Percentiles rank a stretch among this genome's conserved stretches.
Evolutionary conservation across 2,329 filamentous ascomycete species (phyloP).

Genomic region (Zasmidium angulare): DNA sequence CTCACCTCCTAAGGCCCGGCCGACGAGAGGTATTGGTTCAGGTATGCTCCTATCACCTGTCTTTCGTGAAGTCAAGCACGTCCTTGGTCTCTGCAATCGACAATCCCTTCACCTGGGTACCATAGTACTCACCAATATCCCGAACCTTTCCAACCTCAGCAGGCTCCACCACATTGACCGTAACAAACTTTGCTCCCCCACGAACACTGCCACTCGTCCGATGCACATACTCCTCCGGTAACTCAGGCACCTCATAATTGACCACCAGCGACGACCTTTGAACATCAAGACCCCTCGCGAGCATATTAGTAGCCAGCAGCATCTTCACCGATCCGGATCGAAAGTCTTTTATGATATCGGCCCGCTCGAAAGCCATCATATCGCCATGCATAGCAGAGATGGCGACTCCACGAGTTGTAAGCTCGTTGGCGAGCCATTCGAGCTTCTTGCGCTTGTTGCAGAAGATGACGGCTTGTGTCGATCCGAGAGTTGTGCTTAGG

Average conservation of each 20-base stretch:
- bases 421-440: conserved; percentile 1
- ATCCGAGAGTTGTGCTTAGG: not conserved
- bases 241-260: not conserved
- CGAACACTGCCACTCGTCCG: not conserved
- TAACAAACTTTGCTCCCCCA: not conserved
- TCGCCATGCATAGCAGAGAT: not conserved
- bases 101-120: not conserved
- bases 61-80: not conserved
- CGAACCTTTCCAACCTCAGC: not conserved
- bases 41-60: too few relatives aligned
- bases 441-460: not conserved
- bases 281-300: not conserved
- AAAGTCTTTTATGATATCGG: not conserved
- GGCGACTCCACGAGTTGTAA: not conserved
- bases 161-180: not conserved
- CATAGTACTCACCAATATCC: not conserved
- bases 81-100: not conserved
- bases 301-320: conserved; percentile 1
- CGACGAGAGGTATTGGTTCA: too few relatives aligned
- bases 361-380: not conserved
- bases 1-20: too few relatives aligned
- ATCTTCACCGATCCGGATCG: not conserved
- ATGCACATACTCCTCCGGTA: not conserved
- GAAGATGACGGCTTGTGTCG: not conserved
- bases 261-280: not conserved